Evolutionary conservation across 495 filamentous ascomycete genomes (phyloP), one percentile per base, ranked within the genome.

Genomic region (Aspergillus wentii): DNA sequence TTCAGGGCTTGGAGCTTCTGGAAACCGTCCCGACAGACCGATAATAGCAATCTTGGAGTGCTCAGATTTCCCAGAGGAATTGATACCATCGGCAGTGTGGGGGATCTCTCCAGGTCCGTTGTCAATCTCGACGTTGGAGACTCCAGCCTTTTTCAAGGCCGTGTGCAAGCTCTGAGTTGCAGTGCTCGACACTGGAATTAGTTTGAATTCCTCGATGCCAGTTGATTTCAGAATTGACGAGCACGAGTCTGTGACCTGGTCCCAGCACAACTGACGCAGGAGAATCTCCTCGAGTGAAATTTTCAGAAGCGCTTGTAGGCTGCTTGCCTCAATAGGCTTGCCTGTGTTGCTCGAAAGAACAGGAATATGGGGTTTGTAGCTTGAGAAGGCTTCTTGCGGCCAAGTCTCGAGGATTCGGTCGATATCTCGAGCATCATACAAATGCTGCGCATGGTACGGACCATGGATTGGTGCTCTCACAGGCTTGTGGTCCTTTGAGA

Each of bases 391-490:
- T n/a, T 55, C 59, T 9, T 32, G 33, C 2, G 55, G 54, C 48
- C 44, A 60, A 1, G 52, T 51, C 16, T 67, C 49, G 17, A 88
- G 48, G 30, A 90, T 77, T 35, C 72, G 71, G 28, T 76, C 71
- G 26, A 85, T 64, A 45, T 88, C 77, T 10, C 66, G 64, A 11
- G 64, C 40, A 5, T 67, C 67, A 59, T 87, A 83, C 7, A 94
- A 61, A 56, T 94, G 86, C 1, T 71, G 48, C 9, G 88, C 85
- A 62, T 95, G 88, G 49, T 88, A 94, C 1, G 88, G 85, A 1
- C 82, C 88, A 46, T 84, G 80, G 15, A 94, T 78, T 1, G 85
- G 79, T 29, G 85, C 76, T n/a, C 71, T 71, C 4, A 75, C 69
- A 2, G 74, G 73, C 48, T 80, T 80, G 34, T 71, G 57, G 3